Conservation (phyloP, 331 rosid genomes). For the Rosa hybrid region DNA sequence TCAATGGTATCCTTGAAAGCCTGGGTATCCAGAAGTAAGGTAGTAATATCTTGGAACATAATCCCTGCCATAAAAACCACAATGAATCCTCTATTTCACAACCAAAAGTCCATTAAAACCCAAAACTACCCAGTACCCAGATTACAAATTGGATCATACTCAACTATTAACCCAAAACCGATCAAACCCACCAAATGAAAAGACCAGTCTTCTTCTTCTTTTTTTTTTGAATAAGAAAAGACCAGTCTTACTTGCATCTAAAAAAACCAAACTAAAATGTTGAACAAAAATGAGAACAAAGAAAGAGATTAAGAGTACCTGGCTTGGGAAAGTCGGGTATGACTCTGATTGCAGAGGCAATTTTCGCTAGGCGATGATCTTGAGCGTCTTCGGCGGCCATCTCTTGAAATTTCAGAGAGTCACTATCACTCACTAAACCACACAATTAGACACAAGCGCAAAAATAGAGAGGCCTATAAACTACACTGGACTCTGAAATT, state of each 20-base stretch:
- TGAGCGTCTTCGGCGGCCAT: conserved; percentile 61
- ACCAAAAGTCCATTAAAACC: neutral
- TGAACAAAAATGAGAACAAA: neutral
- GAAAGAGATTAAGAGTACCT: conserved; percentile 34
- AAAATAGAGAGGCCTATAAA: neutral
- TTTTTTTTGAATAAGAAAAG: neutral
- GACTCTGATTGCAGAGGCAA: conserved; percentile 78
- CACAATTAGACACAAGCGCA: neutral
- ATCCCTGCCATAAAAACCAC: conserved; percentile 55
- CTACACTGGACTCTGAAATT: neutral
- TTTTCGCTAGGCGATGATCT: conserved; percentile 68
- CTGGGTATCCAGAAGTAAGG: conserved; percentile 81
- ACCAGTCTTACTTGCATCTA: neutral
- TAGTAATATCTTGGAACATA: conserved; percentile 91
- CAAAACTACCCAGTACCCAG: conserved; percentile 10
- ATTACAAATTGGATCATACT: neutral
- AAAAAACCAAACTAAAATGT: neutral
- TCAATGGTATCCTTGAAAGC: conserved; percentile 93
- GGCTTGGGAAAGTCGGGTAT: conserved; percentile 94
- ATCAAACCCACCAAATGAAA: neutral
- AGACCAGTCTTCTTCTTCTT: neutral
- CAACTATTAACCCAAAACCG: neutral
- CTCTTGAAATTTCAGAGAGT: conserved; percentile 28
- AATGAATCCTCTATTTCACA: neutral
- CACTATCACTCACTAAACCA: conserved; percentile 43